A percentile compares a stretch with the other conserved stretches of the same genome.
Conservation (phyloP, 225 moss, liverwort and hornwort genomes). For the Antitrichia curtipendula region DNA sequence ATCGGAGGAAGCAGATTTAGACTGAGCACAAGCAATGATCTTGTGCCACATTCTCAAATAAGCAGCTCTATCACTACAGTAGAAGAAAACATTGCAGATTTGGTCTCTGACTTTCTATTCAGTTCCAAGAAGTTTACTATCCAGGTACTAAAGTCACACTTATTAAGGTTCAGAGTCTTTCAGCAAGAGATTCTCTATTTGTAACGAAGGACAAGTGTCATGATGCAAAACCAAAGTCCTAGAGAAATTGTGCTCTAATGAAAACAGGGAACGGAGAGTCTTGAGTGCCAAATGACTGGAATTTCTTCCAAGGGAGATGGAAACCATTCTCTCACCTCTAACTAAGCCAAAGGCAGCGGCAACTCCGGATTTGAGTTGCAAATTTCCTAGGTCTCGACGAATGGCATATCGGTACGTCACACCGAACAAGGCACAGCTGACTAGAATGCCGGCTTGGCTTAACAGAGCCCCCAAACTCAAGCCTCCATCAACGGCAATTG, state of each 20-base stretch:
- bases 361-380: slow-evolving; percentile 85
- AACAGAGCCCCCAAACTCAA: slow-evolving; percentile 35
- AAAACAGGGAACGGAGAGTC: background rate
- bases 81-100: background rate
- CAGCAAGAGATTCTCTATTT: background rate
- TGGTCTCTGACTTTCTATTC: background rate
- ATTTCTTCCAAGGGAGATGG: background rate
- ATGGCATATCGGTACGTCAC: slow-evolving; percentile 79
- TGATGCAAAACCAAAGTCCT: background rate
- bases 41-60: background rate
- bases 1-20: background rate
- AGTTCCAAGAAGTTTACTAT: background rate
- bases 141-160: background rate
- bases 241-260: background rate
- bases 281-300: background rate
- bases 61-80: background rate
- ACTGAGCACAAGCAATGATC: background rate
- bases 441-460: slow-evolving; percentile 47
- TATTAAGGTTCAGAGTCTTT: background rate
- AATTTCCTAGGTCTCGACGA: slow-evolving; percentile 61
- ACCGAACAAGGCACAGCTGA: slow-evolving; percentile 77
- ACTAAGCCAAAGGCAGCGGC: slow-evolving; percentile 75
- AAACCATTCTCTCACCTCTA: slow-evolving; percentile 50
- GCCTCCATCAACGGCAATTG: slow-evolving; percentile 21
- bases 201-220: background rate